phyloP scores from a whole-genome alignment of 164 flowering plant species.

The Magnolia kwangsiensis region DNA sequence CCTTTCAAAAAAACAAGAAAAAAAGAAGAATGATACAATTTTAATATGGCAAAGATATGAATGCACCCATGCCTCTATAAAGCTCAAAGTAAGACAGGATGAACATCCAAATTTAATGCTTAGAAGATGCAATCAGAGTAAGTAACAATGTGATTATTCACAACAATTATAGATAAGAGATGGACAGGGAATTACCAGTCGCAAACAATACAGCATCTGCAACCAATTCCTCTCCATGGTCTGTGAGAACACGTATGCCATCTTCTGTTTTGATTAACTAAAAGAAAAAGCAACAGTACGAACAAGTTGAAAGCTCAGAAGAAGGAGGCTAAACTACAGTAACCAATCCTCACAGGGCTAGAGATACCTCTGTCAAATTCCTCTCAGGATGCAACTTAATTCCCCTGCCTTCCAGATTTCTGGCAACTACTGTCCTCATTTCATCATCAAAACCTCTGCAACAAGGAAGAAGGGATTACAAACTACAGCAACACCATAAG shows the following conservation, averaged over 20 bases:
- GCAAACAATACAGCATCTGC: constrained; percentile 96
- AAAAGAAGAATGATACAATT: neutral
- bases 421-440: constrained; percentile 87
- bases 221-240: constrained; percentile 72
- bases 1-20: too few relatives aligned
- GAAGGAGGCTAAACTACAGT: neutral
- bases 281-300: constrained; percentile 7
- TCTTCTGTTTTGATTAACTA: constrained; percentile 72
- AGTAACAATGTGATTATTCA: neutral
- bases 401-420: constrained; percentile 89
- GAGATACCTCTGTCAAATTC: constrained; percentile 25
- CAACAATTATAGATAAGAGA: neutral
- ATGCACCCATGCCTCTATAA: neutral
- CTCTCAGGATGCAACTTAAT: constrained; percentile 71
- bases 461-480: neutral
- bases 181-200: constrained; percentile 51
- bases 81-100: neutral
- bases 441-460: constrained; percentile 96
- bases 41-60: neutral
- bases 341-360: neutral
- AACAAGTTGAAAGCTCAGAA: neutral
- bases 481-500: too few relatives aligned
- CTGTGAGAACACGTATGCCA: constrained; percentile 77
- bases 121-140: neutral
- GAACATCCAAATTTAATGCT: neutral